phyloP scores from a whole-genome alignment of 768 basidiomycete genomes.

The Naematelia encephala region DNA sequence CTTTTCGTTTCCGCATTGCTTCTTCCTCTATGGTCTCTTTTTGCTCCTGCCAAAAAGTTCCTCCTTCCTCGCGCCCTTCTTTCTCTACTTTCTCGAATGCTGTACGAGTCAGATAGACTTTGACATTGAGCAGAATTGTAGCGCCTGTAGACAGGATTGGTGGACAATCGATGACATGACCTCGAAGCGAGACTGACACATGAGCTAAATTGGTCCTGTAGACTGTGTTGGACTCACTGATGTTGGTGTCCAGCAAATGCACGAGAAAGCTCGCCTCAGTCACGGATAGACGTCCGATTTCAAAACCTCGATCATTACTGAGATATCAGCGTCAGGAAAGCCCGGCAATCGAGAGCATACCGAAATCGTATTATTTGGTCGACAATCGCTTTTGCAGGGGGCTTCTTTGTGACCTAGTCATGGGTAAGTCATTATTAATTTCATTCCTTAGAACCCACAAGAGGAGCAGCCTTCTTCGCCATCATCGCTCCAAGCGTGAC shows the following conservation, averaged over 20 bases:
- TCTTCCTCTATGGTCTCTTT: constrained; percentile 76
- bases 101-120: constrained; percentile 63
- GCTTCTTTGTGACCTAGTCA: constrained; percentile 22
- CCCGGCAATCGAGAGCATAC: constrained; percentile 9
- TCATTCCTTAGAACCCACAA: constrained; percentile 8
- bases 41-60: constrained; percentile 65
- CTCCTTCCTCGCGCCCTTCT: constrained; percentile 30
- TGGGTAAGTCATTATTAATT: background rate
- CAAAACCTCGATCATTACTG: constrained; percentile 43
- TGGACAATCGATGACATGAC: constrained; percentile 75
- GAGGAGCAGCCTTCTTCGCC: constrained; percentile 28
- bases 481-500: constrained; percentile 46
- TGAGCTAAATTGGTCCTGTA: background rate
- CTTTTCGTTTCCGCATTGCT: constrained; percentile 73
- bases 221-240: constrained; percentile 27
- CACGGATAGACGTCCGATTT: constrained; percentile 42
- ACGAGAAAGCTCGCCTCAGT: constrained; percentile 42
- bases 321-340: constrained; percentile 1
- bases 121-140: constrained; percentile 72
- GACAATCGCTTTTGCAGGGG: constrained; percentile 31
- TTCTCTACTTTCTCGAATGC: constrained; percentile 60
- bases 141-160: constrained; percentile 67
- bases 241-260: constrained; percentile 43
- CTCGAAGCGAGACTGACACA: constrained; percentile 61
- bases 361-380: constrained; percentile 47